Percentiles rank a stretch among this genome's conserved stretches.
Conservation (phyloP, 768 basidiomycete species). For the Pluteus cervinus region DNA sequence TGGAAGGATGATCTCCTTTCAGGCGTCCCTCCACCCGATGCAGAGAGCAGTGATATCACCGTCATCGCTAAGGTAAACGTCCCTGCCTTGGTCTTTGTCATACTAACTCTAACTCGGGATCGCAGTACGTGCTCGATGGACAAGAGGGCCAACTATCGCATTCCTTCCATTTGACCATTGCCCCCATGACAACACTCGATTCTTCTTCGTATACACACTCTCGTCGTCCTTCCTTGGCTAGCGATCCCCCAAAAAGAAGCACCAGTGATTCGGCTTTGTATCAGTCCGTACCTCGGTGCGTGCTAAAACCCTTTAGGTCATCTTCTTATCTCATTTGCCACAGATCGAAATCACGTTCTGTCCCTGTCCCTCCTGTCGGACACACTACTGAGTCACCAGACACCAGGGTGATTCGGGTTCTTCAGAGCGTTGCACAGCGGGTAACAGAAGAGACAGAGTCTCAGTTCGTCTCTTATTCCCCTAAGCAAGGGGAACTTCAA, state of each 20-base stretch:
- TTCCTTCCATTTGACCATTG: slow-evolving; percentile 67
- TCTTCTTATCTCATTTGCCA: not conserved
- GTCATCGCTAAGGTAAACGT: slow-evolving; percentile 78
- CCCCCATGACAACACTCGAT: slow-evolving; percentile 49
- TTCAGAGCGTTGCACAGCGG: slow-evolving; percentile 72
- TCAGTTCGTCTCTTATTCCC: slow-evolving; percentile 50
- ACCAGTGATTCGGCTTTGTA: slow-evolving; percentile 44
- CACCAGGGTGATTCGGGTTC: slow-evolving; percentile 70
- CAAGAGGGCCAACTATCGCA: slow-evolving; percentile 63
- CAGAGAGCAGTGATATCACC: slow-evolving; percentile 69
- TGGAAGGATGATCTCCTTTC: slow-evolving; percentile 84
- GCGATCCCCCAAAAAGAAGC: slow-evolving; percentile 37
- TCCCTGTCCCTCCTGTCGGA: slow-evolving; percentile 15
- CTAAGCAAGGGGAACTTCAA: slow-evolving; percentile 43
- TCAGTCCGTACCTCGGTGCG: slow-evolving; percentile 33
- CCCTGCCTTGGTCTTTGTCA: slow-evolving; percentile 15
- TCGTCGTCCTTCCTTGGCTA: slow-evolving; percentile 36
- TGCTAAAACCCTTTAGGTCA: not conserved
- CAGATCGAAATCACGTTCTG: slow-evolving; percentile 22
- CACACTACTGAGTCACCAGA: slow-evolving; percentile 33
- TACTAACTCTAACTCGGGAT: slow-evolving; percentile 7
- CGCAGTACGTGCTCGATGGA: slow-evolving; percentile 69
- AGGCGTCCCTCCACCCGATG: slow-evolving; percentile 74
- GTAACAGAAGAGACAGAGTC: slow-evolving; percentile 70
- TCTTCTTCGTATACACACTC: slow-evolving; percentile 32